Evolutionary conservation across 1,139 yeast species (phyloP).

Genomic region (Pichia sp.): DNA sequence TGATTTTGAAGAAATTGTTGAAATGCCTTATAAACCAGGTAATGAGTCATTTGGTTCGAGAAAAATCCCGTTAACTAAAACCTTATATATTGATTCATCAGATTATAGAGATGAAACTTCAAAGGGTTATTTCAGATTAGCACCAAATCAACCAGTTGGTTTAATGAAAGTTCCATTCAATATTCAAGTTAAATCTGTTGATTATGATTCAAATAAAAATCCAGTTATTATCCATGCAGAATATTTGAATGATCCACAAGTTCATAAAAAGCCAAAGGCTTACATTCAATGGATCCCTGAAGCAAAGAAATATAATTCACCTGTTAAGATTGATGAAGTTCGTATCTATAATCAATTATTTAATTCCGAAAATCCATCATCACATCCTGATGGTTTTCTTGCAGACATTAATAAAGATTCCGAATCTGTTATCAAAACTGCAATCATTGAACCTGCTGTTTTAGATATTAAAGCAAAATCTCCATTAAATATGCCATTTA

Average conservation of each 20-base stretch:
- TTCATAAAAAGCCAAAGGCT: constrained; percentile 75
- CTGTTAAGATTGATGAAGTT: constrained; percentile 62
- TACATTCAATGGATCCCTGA: constrained; percentile 96
- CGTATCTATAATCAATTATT: constrained; percentile 85
- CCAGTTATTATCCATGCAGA: constrained; percentile 68
- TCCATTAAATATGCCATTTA: constrained; percentile 64
- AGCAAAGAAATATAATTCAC: constrained; percentile 51
- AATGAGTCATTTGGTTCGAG: constrained; percentile 65
- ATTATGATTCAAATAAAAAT: constrained; percentile 55
- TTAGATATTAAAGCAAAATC: constrained; percentile 58
- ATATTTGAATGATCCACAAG: constrained; percentile 59
- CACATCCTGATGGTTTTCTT: constrained; percentile 81
- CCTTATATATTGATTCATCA: constrained; percentile 73
- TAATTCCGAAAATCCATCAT: constrained; percentile 84
- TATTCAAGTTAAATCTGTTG: constrained; percentile 64
- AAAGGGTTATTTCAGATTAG: constrained; percentile 75
- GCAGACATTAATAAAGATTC: constrained; percentile 77
- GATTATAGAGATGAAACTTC: constrained; percentile 72
- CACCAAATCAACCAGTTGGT: constrained; percentile 96
- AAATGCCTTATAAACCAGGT: constrained; percentile 89
- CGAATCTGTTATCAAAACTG: constrained; percentile 57
- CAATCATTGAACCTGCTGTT: constrained; percentile 78
- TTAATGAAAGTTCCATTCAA: constrained; percentile 85
- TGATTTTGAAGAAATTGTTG: constrained; percentile 60
- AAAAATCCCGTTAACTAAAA: constrained; percentile 68